Base-by-base conservation (phyloP, 129 eudicot genomes). In the Chrysanthemum seticuspe region DNA sequence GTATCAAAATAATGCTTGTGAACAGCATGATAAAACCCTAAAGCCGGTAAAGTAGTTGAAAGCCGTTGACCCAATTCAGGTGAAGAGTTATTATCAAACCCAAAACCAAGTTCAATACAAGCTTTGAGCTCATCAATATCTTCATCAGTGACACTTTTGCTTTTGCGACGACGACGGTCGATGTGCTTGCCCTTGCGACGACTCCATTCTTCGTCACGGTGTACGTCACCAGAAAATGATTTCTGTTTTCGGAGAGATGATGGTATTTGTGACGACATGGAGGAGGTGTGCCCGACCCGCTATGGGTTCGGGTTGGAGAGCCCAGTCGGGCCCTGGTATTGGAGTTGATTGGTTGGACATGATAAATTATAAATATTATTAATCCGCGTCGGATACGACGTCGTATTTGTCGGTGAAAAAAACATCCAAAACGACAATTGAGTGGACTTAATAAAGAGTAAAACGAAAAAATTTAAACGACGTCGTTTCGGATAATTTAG, bases 51-150 rank as follows among this genome's bases (percentile, higher is more conserved):
- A 71, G 97, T 81, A 67, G 90, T 84, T 4, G 96, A 86, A 68
- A 91, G 83, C 5, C 87, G 84, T 5, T 75, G 76, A 67, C 85
- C 87, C 64, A 72, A 53, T 9, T 81, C 84, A 2, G 97, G 97
- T 0, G 97, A 91, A 70, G 83, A 89, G 49, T 81, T 68, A 61
- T 91, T 68, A 61, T 91, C 89, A 18, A 91, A 86, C 55, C 96
- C 88, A 57, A 91, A 88, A 0, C 97, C 96, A 16, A 91, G 85
- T 65, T 91, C 97, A 49, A 91, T 76, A 52, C 95, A 91, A 6
- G 85, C 97, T 83, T 86, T 91, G 51, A 91, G 90, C 52, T 91
- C 97, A 16, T 86, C 87, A 19, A 91, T 72, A 67, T 91, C 97
- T 65, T 91, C 95, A 51, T 91, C 88, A 67, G 97, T 91, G 47